phyloP scores from a whole-genome alignment of 2,329 filamentous ascomycete genomes.

The Epichloe uncinata region DNA sequence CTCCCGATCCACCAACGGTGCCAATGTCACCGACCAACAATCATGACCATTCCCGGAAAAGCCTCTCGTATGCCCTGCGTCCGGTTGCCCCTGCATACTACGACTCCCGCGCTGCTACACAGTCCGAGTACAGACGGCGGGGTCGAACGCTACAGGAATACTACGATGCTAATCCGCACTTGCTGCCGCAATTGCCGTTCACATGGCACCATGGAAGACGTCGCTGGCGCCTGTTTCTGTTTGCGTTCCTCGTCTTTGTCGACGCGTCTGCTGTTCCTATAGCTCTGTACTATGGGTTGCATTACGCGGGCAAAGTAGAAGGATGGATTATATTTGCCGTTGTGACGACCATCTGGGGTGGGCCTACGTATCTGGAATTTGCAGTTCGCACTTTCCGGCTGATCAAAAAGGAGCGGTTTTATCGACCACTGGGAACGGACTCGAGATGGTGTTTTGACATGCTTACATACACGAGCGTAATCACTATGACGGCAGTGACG shows the following conservation, averaged over 20 bases:
- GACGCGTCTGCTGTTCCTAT: slow-evolving; percentile 32
- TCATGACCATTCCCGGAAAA: slow-evolving; percentile 13
- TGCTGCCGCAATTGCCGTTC: slow-evolving; percentile 27
- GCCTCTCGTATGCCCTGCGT: slow-evolving; percentile 22
- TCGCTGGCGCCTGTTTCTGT: slow-evolving; percentile 31
- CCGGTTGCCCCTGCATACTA: slow-evolving; percentile 24
- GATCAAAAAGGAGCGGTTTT: slow-evolving; percentile 34
- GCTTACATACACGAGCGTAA: slow-evolving; percentile 30
- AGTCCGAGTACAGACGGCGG: slow-evolving; percentile 21
- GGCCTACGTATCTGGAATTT: slow-evolving; percentile 41
- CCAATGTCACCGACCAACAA: background rate
- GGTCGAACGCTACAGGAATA: slow-evolving; percentile 25
- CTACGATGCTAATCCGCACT: slow-evolving; percentile 24
- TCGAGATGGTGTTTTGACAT: slow-evolving; percentile 37
- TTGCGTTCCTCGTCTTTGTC: slow-evolving; percentile 34
- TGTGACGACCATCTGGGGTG: slow-evolving; percentile 40
- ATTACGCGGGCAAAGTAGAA: slow-evolving; percentile 25
- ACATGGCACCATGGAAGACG: slow-evolving; percentile 27
- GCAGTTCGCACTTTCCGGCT: slow-evolving; percentile 34
- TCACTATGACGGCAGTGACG: slow-evolving; percentile 36
- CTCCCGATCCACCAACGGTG: background rate
- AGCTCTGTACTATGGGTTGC: slow-evolving; percentile 37
- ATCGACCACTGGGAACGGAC: slow-evolving; percentile 33
- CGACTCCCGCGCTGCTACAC: slow-evolving; percentile 25
- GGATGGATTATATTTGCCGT: slow-evolving; percentile 35